Evolutionary conservation across 306 rosid genomes (phyloP).

Genomic region (Vachellia collinsii): DNA sequence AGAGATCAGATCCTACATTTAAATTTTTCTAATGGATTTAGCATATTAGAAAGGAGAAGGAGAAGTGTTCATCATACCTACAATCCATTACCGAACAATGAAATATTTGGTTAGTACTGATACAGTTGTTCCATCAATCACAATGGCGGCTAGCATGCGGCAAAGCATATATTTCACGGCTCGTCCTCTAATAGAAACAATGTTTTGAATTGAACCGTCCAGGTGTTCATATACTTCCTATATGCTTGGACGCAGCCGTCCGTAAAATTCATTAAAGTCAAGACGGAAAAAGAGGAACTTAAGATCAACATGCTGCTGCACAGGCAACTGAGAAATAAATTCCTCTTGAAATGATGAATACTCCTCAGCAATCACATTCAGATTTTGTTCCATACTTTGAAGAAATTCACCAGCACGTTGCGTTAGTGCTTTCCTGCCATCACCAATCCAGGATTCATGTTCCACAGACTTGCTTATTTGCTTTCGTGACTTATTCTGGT

Average conservation of each 20-base stretch:
- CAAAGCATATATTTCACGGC: slow-evolving; percentile 40
- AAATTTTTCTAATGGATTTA: background rate
- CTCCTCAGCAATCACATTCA: slow-evolving; percentile 76
- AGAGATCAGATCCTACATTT: slow-evolving; percentile 28
- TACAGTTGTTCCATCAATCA: slow-evolving; percentile 41
- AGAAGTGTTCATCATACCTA: slow-evolving; percentile 50
- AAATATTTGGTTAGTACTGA: slow-evolving; percentile 45
- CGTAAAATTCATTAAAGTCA: slow-evolving; percentile 89
- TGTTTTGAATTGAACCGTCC: slow-evolving; percentile 40
- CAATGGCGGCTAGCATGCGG: slow-evolving; percentile 38
- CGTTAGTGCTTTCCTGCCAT: slow-evolving; percentile 89
- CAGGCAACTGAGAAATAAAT: slow-evolving; percentile 91
- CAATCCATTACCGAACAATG: slow-evolving; percentile 39
- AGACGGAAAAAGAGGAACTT: slow-evolving; percentile 96
- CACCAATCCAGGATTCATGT: slow-evolving; percentile 76
- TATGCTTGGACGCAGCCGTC: slow-evolving; percentile 59
- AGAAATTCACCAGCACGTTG: slow-evolving; percentile 90
- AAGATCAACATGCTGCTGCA: slow-evolving; percentile 94
- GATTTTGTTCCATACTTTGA: slow-evolving; percentile 73
- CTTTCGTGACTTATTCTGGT: slow-evolving; percentile 62
- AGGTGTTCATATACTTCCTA: slow-evolving; percentile 43
- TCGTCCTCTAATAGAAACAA: slow-evolving; percentile 30
- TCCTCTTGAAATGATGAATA: slow-evolving; percentile 85
- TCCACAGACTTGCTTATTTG: slow-evolving; percentile 46
- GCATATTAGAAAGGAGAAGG: background rate